phyloP scores from a whole-genome alignment of 2,329 filamentous ascomycete species.

The Didymella exigua region DNA sequence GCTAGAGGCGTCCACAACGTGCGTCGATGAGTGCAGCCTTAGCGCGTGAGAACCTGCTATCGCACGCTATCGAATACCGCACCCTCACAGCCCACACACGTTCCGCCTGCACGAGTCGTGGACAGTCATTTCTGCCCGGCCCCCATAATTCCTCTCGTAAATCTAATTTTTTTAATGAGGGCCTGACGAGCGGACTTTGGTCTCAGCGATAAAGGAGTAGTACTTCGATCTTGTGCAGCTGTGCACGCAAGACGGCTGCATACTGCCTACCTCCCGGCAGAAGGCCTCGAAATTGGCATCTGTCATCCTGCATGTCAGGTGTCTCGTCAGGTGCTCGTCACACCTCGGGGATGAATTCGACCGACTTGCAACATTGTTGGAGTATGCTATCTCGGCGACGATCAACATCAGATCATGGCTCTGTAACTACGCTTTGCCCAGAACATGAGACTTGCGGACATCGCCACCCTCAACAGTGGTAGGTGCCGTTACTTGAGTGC shows the following conservation, averaged over 20 bases:
- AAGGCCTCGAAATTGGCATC: not conserved
- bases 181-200: not conserved
- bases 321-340: constrained; percentile 3
- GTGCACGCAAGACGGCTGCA: not conserved
- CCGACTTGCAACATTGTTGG: not conserved
- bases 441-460: constrained; percentile 8
- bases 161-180: not conserved
- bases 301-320: not conserved
- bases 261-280: not conserved
- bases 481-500: constrained; percentile 15
- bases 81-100: not conserved
- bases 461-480: constrained; percentile 13
- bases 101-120: not conserved
- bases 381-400: not conserved
- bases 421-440: constrained; percentile 29
- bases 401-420: constrained; percentile 10
- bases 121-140: not conserved
- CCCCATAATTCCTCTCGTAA: not conserved
- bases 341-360: not conserved
- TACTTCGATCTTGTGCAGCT: not conserved
- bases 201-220: not conserved
- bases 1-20: not conserved
- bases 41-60: not conserved
- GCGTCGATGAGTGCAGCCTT: not conserved
- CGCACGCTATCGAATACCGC: not conserved